phyloP scores from a whole-genome alignment of 1,284 basidiomycete genomes.

The Irpex sp. region DNA sequence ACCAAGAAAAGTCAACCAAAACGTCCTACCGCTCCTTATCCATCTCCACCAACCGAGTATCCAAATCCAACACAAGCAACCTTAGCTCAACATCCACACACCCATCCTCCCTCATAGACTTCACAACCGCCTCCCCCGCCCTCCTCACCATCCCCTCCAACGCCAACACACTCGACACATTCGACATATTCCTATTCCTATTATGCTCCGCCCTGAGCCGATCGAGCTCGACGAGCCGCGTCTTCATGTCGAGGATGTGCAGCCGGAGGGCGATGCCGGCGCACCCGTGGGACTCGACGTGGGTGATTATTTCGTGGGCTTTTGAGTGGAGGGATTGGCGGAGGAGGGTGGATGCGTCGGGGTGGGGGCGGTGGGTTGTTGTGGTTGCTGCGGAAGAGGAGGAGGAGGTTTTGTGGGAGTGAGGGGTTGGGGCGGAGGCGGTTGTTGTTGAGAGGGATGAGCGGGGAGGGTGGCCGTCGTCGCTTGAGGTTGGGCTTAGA shows the following conservation, averaged over 20 bases:
- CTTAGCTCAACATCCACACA: neutral
- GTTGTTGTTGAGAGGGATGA: neutral
- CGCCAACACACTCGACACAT: neutral
- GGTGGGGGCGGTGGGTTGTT: neutral
- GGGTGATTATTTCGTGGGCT: neutral
- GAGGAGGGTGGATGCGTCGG: neutral
- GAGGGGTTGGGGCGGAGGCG: neutral
- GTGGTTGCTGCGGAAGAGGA: neutral
- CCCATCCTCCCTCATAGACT: neutral
- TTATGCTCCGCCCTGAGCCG: neutral
- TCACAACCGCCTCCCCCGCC: neutral
- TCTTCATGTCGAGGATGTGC: conserved; percentile 1
- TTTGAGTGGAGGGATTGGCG: neutral
- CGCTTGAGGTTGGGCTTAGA: neutral
- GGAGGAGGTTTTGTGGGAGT: neutral
- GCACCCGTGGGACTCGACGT: neutral
- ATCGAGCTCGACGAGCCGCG: neutral
- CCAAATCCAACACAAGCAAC: neutral
- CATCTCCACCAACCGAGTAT: neutral
- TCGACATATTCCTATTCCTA: neutral
- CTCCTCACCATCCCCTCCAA: neutral
- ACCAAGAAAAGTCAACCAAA: neutral
- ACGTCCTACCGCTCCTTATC: neutral
- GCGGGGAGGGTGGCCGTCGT: neutral
- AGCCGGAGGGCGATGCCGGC: neutral